Evolutionary conservation across 192 early-diverging fungal genomes (phyloP).

Genomic region (Coemansia sp.): DNA sequence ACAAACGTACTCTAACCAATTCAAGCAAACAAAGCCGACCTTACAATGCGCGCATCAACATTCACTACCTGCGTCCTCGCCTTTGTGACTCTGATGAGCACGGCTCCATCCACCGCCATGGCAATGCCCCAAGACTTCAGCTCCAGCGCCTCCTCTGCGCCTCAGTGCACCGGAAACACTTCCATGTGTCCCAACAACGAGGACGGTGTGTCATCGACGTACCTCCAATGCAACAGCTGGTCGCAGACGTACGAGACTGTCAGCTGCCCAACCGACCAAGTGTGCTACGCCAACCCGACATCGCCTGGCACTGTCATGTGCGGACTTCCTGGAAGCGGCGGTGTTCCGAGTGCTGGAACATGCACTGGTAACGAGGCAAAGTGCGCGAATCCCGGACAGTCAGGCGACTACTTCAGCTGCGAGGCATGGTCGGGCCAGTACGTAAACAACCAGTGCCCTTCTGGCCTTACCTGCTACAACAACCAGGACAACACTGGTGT

Average conservation of each 20-base stretch:
- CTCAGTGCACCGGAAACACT: constrained; percentile 35
- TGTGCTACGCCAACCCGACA: constrained; percentile 49
- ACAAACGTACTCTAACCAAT: not conserved
- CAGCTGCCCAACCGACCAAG: constrained; percentile 33
- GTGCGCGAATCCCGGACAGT: constrained; percentile 23
- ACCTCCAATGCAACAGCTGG: too few species aligned
- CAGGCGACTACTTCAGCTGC: constrained; percentile 39
- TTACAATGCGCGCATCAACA: too few species aligned
- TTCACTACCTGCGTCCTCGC: not conserved
- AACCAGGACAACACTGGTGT: constrained; percentile 29
- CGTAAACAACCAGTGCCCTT: constrained; percentile 27
- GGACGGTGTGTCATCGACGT: constrained; percentile 39
- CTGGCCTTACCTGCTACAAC: constrained; percentile 35
- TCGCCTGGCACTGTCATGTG: constrained; percentile 35
- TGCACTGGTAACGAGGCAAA: constrained; percentile 39
- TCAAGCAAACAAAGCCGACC: too few species aligned
- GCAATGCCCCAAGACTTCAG: not conserved
- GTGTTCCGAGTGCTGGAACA: constrained; percentile 28
- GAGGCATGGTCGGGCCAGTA: constrained; percentile 42
- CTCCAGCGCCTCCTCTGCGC: not conserved
- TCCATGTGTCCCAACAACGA: constrained; percentile 39
- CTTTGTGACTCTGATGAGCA: not conserved
- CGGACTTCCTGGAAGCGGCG: constrained; percentile 38
- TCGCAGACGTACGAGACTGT: constrained; percentile 26
- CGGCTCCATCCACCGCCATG: not conserved